phyloP scores from a whole-genome alignment of 2,329 filamentous ascomycete genomes.

The Fonsecaea multimorphosa region DNA sequence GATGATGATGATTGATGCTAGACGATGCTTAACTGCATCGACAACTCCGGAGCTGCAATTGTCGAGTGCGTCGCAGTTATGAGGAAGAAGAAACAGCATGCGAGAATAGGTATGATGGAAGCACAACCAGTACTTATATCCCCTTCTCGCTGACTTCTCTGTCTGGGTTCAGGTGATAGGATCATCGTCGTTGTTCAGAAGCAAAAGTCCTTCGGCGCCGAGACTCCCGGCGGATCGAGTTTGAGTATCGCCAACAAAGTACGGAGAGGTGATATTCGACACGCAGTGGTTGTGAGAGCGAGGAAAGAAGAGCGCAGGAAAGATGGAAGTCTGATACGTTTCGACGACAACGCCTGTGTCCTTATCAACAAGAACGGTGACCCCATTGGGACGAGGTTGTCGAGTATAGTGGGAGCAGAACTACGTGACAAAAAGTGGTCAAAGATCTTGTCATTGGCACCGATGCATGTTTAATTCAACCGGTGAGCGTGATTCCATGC shows the following conservation, averaged over 20 bases:
- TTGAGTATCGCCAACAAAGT: conserved; percentile 88
- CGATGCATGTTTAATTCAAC: conserved; percentile 66
- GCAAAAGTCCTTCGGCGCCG: conserved; percentile 77
- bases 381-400: conserved; percentile 89
- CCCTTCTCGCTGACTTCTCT: neutral
- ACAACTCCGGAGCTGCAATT: conserved; percentile 97
- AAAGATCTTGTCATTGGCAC: conserved; percentile 95
- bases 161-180: conserved; percentile 72
- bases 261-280: conserved; percentile 91
- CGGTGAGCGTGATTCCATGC: neutral
- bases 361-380: conserved; percentile 96
- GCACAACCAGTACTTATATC: neutral
- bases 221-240: conserved; percentile 66
- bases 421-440: conserved; percentile 94
- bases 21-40: conserved; percentile 99
- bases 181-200: conserved; percentile 98
- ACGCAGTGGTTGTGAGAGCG: conserved; percentile 93
- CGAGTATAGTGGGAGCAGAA: conserved; percentile 88
- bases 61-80: conserved; percentile 96
- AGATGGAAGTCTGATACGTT: conserved; percentile 88
- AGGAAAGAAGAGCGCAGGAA: conserved; percentile 83
- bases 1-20: conserved; percentile 47
- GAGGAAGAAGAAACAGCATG: conserved; percentile 80
- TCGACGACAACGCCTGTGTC: conserved; percentile 98
- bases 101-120: conserved; percentile 77